Evolutionary conservation across 176 grass and related monocot species (phyloP).

Genomic region (Pharus latifolius): DNA sequence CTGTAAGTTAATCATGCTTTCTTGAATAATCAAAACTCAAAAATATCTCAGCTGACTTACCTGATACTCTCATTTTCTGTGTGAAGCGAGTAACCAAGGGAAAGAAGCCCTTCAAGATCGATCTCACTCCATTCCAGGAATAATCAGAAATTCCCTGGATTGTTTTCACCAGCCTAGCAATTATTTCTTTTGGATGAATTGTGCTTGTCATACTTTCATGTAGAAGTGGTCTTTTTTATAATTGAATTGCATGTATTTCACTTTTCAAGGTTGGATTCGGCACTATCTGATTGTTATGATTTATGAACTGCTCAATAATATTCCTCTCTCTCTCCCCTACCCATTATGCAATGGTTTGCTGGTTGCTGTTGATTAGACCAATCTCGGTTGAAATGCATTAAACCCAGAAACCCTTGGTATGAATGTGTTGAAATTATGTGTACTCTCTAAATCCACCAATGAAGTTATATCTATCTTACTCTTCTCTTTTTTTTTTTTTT

Average conservation of each 20-base stretch:
- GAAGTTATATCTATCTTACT: too few relatives aligned
- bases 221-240: not conserved
- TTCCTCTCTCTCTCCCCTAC: too few relatives aligned
- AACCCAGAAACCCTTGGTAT: too few relatives aligned
- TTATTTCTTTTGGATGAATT: not conserved
- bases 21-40: not conserved
- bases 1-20: constrained; percentile 46
- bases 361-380: too few relatives aligned
- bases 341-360: too few relatives aligned
- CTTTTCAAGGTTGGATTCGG: not conserved
- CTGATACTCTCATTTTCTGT: not conserved
- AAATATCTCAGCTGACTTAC: not conserved
- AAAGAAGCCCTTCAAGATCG: constrained; percentile 65
- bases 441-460: too few relatives aligned
- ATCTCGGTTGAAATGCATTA: too few relatives aligned
- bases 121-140: constrained; percentile 54
- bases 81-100: constrained; percentile 67
- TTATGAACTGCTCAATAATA: too few relatives aligned
- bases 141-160: constrained; percentile 1
- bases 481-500: too few relatives aligned
- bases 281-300: too few relatives aligned
- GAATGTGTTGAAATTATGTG: too few relatives aligned
- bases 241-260: not conserved
- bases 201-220: not conserved
- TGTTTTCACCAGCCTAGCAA: not conserved